These are phyloP conservation scores for Fusarium sp. DNA, from an alignment of 2,329 filamentous ascomycete species.

Conservation along the genomic window DNA sequence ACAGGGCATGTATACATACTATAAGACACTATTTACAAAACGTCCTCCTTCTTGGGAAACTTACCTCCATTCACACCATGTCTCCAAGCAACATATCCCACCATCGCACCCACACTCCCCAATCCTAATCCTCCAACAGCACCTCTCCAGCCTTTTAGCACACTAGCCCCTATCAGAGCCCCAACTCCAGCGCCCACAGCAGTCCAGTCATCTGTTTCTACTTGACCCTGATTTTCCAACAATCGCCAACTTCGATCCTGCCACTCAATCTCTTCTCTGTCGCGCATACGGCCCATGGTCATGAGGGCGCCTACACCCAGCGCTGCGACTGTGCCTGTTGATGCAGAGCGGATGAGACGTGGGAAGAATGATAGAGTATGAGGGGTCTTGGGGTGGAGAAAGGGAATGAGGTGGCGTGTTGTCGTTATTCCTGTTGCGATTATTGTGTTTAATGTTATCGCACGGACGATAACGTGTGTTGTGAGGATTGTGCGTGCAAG, in stretches of 20 bases:
- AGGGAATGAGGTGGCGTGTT: constrained; percentile 50
- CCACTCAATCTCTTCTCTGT: constrained; percentile 72
- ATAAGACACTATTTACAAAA: constrained; percentile 8
- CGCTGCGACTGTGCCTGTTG: constrained; percentile 61
- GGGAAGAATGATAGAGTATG: constrained; percentile 49
- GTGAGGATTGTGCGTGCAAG: constrained; percentile 67
- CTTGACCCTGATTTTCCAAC: constrained; percentile 68
- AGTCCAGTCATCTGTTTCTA: constrained; percentile 69
- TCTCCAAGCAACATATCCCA: constrained; percentile 64
- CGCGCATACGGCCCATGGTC: constrained; percentile 65
- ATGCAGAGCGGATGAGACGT: constrained; percentile 60
- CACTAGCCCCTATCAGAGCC: constrained; percentile 53
- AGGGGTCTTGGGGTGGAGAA: constrained; percentile 49
- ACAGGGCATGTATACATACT: not conserved
- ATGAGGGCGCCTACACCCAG: constrained; percentile 59
- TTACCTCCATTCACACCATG: constrained; percentile 62
- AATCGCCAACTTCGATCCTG: constrained; percentile 73
- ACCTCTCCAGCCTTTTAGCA: constrained; percentile 54
- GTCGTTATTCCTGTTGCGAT: constrained; percentile 59
- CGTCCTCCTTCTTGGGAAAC: constrained; percentile 50
- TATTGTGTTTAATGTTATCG: constrained; percentile 65
- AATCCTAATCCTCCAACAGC: constrained; percentile 60
- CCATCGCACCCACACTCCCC: constrained; percentile 64
- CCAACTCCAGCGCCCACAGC: constrained; percentile 58
- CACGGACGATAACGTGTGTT: constrained; percentile 70